Conservation (phyloP, 306 rosid species). For the Quercus engelmannii region DNA sequence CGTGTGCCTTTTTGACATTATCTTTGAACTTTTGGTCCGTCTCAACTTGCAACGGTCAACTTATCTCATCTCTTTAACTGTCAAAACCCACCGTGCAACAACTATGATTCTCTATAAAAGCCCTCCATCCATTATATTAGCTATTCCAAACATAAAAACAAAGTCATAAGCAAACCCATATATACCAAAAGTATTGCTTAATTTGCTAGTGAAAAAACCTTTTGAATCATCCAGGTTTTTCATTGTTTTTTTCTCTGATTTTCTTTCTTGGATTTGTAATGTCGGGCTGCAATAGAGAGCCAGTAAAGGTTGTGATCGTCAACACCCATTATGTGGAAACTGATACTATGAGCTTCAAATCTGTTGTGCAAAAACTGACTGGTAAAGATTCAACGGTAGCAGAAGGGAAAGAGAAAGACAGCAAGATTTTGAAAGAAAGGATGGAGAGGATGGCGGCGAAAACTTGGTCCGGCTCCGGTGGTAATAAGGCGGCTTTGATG, state of each 20-base stretch:
- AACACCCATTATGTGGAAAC: slow-evolving; percentile 72
- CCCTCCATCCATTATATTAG: neutral
- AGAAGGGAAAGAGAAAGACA: neutral
- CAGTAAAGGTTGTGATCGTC: slow-evolving; percentile 64
- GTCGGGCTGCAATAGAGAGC: slow-evolving; percentile 16
- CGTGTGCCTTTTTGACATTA: no score
- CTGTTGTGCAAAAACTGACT: slow-evolving; percentile 74
- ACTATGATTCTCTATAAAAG: neutral
- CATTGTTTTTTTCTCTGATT: neutral
- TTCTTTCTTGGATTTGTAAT: neutral
- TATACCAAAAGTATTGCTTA: no score
- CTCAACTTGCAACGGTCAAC: neutral
- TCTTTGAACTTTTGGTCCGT: neutral
- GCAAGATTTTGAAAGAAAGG: neutral
- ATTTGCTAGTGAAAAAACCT: no score
- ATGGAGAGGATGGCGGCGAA: no score
- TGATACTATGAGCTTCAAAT: slow-evolving; percentile 65
- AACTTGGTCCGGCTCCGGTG: neutral
- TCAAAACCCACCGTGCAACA: neutral
- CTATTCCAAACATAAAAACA: no score
- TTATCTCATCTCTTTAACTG: no score
- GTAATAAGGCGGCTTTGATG: slow-evolving; percentile 22
- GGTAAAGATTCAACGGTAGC: slow-evolving; percentile 50
- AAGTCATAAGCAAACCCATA: no score
- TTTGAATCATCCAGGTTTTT: no score